phyloP scores from a whole-genome alignment of 768 basidiomycete genomes.

The Naganishia friedmannii region DNA sequence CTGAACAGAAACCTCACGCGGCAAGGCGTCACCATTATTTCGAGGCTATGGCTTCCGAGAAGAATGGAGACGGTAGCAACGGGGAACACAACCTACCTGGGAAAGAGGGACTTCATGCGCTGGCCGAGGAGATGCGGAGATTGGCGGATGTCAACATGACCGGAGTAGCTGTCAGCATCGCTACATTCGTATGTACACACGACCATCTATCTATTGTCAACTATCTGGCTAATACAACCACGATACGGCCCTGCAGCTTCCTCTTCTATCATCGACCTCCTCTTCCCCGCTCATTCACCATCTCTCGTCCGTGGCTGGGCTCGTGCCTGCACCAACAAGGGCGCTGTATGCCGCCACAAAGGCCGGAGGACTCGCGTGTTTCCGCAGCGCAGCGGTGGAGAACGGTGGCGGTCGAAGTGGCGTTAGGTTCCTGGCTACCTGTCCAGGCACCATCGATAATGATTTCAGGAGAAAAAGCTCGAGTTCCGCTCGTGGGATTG shows the following conservation, averaged over 20 bases:
- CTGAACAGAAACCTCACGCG: constrained; percentile 53
- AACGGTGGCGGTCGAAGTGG: constrained; percentile 45
- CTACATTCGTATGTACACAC: constrained; percentile 43
- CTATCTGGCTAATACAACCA: background rate
- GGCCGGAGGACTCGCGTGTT: constrained; percentile 56
- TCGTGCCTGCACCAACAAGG: constrained; percentile 81
- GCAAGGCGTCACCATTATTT: constrained; percentile 1
- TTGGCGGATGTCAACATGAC: constrained; percentile 47
- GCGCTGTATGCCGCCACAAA: constrained; percentile 81
- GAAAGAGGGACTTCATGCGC: constrained; percentile 60
- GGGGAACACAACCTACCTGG: constrained; percentile 4
- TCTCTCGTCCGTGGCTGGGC: constrained; percentile 71
- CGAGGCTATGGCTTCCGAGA: background rate
- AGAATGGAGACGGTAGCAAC: background rate
- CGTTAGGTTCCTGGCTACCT: constrained; percentile 47
- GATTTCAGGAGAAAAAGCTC: constrained; percentile 47
- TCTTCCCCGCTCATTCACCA: constrained; percentile 70
- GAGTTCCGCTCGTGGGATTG: constrained; percentile 32
- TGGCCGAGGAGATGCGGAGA: constrained; percentile 56
- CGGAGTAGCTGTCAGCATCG: constrained; percentile 44
- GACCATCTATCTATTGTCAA: background rate
- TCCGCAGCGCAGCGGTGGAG: constrained; percentile 44
- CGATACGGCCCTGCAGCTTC: constrained; percentile 60
- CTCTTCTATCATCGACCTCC: constrained; percentile 66
- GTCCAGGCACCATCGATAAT: constrained; percentile 50